phyloP scores from a whole-genome alignment of 495 filamentous ascomycete species.

The Choiromyces venosus region DNA sequence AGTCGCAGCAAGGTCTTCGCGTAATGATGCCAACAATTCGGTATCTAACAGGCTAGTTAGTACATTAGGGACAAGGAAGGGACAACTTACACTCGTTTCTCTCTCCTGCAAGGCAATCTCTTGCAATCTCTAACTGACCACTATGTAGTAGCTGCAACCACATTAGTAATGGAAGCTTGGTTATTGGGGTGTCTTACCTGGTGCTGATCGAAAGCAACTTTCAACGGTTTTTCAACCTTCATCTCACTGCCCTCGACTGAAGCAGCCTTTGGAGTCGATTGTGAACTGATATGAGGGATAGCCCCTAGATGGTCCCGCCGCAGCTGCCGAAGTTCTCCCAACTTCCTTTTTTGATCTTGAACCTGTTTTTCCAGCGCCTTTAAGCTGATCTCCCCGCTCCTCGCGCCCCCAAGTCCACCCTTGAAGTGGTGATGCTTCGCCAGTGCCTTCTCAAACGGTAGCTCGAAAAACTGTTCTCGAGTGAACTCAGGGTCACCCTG shows the following conservation, averaged over 20 bases:
- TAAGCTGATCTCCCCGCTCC: constrained; percentile 29
- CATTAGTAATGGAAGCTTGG: constrained; percentile 9
- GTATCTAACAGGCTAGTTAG: constrained; percentile 18
- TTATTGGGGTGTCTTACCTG: constrained; percentile 13
- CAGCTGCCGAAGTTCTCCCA: constrained; percentile 28
- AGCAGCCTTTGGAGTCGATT: background rate
- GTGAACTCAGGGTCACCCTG: constrained; percentile 35
- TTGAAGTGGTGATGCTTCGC: constrained; percentile 37
- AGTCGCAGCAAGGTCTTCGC: constrained; percentile 22
- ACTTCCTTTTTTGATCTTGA: constrained; percentile 34
- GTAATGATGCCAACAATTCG: constrained; percentile 25
- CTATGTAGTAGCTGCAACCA: constrained; percentile 15
- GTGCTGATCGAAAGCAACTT: constrained; percentile 26
- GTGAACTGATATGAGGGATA: background rate
- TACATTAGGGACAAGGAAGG: background rate
- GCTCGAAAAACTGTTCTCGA: constrained; percentile 38
- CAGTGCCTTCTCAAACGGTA: constrained; percentile 37
- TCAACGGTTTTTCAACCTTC: constrained; percentile 3
- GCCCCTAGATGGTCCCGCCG: constrained; percentile 12
- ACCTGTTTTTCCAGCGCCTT: constrained; percentile 37
- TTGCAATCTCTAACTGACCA: constrained; percentile 18
- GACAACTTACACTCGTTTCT: constrained; percentile 25
- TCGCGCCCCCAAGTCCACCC: constrained; percentile 15
- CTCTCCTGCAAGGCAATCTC: constrained; percentile 7
- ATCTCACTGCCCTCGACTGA: background rate